Percentiles rank a stretch among this genome's conserved stretches.
phyloP scores from a whole-genome alignment of 2,329 filamentous ascomycete genomes.

The Pseudogymnoascus sp. region DNA sequence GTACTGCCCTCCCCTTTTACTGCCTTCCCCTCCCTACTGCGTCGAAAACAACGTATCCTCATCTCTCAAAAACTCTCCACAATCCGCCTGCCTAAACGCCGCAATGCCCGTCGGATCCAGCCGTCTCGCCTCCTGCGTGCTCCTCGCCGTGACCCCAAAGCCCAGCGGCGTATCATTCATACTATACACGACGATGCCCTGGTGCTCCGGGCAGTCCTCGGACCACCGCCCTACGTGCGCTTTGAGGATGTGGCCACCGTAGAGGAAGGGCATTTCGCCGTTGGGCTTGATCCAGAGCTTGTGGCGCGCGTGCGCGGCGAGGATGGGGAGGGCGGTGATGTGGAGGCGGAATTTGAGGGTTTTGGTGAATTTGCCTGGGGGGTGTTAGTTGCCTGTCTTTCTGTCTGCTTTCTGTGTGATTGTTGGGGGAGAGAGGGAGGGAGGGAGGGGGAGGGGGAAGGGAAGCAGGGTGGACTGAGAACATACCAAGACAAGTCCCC shows the following conservation, averaged over 20 bases:
- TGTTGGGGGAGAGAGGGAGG: background rate
- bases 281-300: constrained; percentile 97
- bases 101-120: constrained; percentile 86
- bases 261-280: constrained; percentile 95
- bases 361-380: constrained; percentile 83
- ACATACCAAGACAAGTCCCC: constrained; percentile 69
- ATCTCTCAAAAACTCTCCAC: constrained; percentile 89
- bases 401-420: background rate
- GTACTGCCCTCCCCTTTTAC: background rate
- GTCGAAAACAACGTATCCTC: constrained; percentile 57
- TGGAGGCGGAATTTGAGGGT: constrained; percentile 91
- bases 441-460: background rate
- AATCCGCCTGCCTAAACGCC: constrained; percentile 86
- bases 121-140: constrained; percentile 72
- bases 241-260: constrained; percentile 78
- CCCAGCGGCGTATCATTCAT: constrained; percentile 94
- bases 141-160: constrained; percentile 85
- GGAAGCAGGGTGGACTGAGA: background rate
- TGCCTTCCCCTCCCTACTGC: constrained; percentile 30
- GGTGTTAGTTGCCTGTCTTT: constrained; percentile 14
- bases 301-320: constrained; percentile 85
- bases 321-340: constrained; percentile 77
- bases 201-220: constrained; percentile 88
- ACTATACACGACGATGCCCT: constrained; percentile 79
- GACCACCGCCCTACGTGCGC: constrained; percentile 71